Base-by-base conservation (phyloP, 345 rosid genomes). In the Boechera divaricarpa region DNA sequence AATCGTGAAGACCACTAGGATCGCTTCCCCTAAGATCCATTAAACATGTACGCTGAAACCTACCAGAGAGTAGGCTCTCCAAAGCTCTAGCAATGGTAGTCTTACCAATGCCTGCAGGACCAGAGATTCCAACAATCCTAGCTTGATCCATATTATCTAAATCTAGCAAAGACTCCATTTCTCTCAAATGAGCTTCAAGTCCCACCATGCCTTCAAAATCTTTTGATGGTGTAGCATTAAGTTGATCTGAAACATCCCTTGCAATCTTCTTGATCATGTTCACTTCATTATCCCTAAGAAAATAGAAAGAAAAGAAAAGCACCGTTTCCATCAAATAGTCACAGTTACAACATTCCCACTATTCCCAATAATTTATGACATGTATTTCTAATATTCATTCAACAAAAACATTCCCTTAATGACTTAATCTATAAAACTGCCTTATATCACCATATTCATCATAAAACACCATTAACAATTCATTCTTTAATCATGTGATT, bases 91-190 rank as follows among this genome's bases (percentile, higher is more conserved):
- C 75, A 48, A 71, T 36, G 9, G 74, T 69, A 24, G 79, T 76
- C 16, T 76, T 74, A 12, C 77, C 77, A 31, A 74, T 74, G 0
- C 77, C 77, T 0, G 60, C 41, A 32, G 75, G 48, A 39, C 75
- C 75, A 47, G 6, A 45, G n/a, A 71, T 59, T 32, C 11, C 58
- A 7, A 59, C 67, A 0, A 71, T 32, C 58, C 2, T 59, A 58
- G 7, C 66, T 47, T n/a, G n/a, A n/a, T 3, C 75, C 12, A 21
- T 1, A 28, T 71, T 62, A 7, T 58, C 57, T 12, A 59, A 59
- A 32, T 71, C 2, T 13, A 71, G 3, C 39, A 74, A 44, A 74
- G 47, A 33, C 29, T 53, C 5, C 18, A 74, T 16, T 10, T 54
- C 11, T 1, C 15, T 26, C 28, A 26, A 26, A 0, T 26, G 28